A percentile compares a stretch with the other conserved stretches of the same genome.
Conservation (phyloP, 208 protist species). For the Acanthamoeba lenticulata region DNA sequence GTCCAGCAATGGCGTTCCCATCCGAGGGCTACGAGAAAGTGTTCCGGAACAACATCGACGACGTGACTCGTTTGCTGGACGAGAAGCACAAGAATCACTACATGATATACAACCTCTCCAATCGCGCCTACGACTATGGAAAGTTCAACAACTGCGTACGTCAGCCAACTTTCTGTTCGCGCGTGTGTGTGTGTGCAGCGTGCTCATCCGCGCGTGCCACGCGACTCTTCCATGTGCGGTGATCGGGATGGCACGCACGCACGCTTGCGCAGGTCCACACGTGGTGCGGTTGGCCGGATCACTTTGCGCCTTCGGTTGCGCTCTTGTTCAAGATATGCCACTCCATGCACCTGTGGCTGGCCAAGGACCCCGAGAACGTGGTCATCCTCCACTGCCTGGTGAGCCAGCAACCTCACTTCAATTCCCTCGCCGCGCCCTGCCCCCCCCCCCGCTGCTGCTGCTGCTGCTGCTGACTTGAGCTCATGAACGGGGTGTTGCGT, state of each 20-base stretch:
- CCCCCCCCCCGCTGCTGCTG: background rate
- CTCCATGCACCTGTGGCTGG: conserved; percentile 67
- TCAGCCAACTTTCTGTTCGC: too few relatives aligned
- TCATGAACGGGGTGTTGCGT: too few relatives aligned
- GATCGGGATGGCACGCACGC: too few relatives aligned
- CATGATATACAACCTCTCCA: conserved; percentile 75
- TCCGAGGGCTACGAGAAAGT: conserved; percentile 69
- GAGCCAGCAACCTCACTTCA: background rate
- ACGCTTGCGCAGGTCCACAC: conserved; percentile 44
- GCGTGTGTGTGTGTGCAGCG: too few relatives aligned
- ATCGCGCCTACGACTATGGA: conserved; percentile 70
- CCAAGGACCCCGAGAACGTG: conserved; percentile 72
- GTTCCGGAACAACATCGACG: conserved; percentile 74
- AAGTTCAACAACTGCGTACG: conserved; percentile 71
- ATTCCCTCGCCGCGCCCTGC: background rate
- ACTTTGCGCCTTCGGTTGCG: conserved; percentile 71
- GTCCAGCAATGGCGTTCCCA: conserved; percentile 75
- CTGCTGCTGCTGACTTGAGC: background rate
- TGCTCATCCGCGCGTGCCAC: background rate
- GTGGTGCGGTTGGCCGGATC: conserved; percentile 73
- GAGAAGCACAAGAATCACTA: conserved; percentile 61
- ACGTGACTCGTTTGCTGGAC: conserved; percentile 69
- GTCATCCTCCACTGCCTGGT: conserved; percentile 76
- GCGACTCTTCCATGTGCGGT: too few relatives aligned
- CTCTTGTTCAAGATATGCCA: conserved; percentile 72